A percentile compares a stretch with the other conserved stretches of the same genome.
These are phyloP conservation scores for Aspergillus cristatus DNA, from an alignment of 495 filamentous ascomycete species.

Conservation along the genomic window DNA sequence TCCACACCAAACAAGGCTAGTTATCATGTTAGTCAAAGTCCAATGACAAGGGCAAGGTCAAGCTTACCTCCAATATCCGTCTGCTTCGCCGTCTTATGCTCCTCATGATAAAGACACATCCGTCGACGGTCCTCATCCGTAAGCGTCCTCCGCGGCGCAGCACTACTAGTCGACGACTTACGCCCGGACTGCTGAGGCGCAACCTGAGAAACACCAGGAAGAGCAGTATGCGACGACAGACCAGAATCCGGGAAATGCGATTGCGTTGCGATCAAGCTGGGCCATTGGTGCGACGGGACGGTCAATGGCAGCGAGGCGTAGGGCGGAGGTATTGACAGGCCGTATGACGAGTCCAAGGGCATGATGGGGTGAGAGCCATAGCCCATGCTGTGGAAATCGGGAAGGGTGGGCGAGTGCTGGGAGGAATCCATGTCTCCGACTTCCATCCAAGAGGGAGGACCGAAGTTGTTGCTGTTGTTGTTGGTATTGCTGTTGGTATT, in stretches of 20 bases:
- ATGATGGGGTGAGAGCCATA: conserved; percentile 28
- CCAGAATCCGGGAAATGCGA: conserved; percentile 24
- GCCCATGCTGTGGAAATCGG: conserved; percentile 33
- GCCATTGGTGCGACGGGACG: conserved; percentile 60
- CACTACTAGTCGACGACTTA: conserved; percentile 42
- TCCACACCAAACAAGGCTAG: conserved; percentile 91
- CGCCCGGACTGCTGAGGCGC: conserved; percentile 40
- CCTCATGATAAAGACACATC: conserved; percentile 95
- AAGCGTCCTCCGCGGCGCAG: conserved; percentile 77
- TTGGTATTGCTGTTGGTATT: too few species aligned
- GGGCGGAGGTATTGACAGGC: conserved; percentile 38
- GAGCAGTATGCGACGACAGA: conserved; percentile 45
- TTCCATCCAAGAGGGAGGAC: conserved; percentile 36
- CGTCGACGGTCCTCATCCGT: conserved; percentile 84
- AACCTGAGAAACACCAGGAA: conserved; percentile 41
- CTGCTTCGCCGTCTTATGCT: conserved; percentile 91
- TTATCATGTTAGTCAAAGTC: conserved; percentile 17
- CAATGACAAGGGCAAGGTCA: conserved; percentile 8
- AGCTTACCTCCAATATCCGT: conserved; percentile 88
- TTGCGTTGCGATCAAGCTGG: conserved; percentile 52
- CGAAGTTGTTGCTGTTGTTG: too few species aligned
- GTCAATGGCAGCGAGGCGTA: conserved; percentile 50
- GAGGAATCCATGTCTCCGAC: conserved; percentile 35
- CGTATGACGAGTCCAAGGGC: conserved; percentile 31
- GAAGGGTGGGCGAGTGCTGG: conserved; percentile 36